Conservation (phyloP, 2,329 filamentous ascomycete genomes). For the Venturia asperata region DNA sequence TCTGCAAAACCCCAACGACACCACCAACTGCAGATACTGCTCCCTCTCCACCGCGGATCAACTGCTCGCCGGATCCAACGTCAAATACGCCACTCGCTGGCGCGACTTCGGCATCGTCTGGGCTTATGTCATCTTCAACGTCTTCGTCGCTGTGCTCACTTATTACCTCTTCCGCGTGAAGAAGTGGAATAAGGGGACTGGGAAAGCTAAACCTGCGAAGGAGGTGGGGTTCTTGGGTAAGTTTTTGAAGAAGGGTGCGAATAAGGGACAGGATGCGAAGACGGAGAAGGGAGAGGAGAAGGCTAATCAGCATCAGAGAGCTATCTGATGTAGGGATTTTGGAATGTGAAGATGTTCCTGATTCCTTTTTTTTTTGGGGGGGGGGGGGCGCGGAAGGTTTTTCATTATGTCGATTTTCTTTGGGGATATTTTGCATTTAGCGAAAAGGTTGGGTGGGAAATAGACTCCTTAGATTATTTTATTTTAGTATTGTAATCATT, state of each 20-base stretch:
- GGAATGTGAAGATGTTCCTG: too few relatives aligned
- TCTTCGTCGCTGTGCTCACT: slow-evolving; percentile 49
- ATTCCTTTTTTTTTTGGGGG: too few relatives aligned
- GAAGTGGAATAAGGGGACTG: slow-evolving; percentile 21
- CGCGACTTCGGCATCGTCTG: slow-evolving; percentile 65
- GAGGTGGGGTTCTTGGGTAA: background rate
- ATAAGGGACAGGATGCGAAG: slow-evolving; percentile 6
- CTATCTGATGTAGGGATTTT: background rate
- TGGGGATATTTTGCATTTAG: background rate
- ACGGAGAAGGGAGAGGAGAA: background rate
- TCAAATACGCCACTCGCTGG: slow-evolving; percentile 49
- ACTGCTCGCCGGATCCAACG: slow-evolving; percentile 38
- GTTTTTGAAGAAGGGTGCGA: slow-evolving; percentile 1
- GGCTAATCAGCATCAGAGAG: slow-evolving; percentile 7
- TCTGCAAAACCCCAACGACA: slow-evolving; percentile 40
- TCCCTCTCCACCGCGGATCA: slow-evolving; percentile 39
- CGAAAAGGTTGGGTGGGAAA: background rate
- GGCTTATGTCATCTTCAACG: slow-evolving; percentile 59
- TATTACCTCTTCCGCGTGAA: slow-evolving; percentile 45
- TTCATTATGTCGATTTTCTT: too few relatives aligned
- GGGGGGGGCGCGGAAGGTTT: too few relatives aligned
- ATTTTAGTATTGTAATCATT: too few relatives aligned
- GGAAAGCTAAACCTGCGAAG: background rate
- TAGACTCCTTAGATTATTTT: too few relatives aligned
- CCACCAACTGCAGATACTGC: slow-evolving; percentile 45